Evolutionary conservation across 2,329 filamentous ascomycete species (phyloP), one percentile per base, ranked within the genome.

Genomic region (Pseudocercospora musae): DNA sequence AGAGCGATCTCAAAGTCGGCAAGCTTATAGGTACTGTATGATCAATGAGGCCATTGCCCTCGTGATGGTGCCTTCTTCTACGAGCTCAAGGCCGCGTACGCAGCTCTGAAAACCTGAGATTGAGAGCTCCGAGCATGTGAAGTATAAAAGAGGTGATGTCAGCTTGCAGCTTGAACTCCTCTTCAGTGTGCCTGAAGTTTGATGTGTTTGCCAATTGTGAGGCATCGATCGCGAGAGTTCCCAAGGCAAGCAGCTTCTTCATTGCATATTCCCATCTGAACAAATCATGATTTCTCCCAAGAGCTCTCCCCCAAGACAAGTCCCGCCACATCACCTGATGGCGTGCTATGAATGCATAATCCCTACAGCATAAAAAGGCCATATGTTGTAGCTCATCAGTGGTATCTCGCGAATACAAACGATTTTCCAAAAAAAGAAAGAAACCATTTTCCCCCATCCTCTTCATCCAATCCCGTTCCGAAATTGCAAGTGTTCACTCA

Each of bases 321-420:
- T 37, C 44, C 44, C 48, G 50, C 50, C 29, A 18, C 29, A n/a
- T n/a, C 29, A n/a, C 21, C 13, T 4, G n/a, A 33, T 18, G 50
- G 29, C 50, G 50, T 54, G 27, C 50, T 54, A 37, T 54, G 27
- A 20, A 37, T 54, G 49, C 25, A 53, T 52, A 8, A 33, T n/a
- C 10, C 27, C 29, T 31, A 10, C 7, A 54, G 9, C 29, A 31
- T 15, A 54, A 37, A 21, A 54, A 54, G 27, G 50, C 50, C 29
- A 20, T 25, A 27, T n/a, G 29, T 54, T 20, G 29, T 54, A 31
- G 50, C 50, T n/a, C n/a, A n/a, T 54, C 52, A 63, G 57, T 59
- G 61, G 61, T 63, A 63, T 63, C 57, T 63, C 61, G 61, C 61
- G 53, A 63, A 54, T 31, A 23, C 23, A 62, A 40, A 42, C 49